Base-by-base conservation (phyloP, 2,329 filamentous ascomycete genomes). In the Graphium sp. region DNA sequence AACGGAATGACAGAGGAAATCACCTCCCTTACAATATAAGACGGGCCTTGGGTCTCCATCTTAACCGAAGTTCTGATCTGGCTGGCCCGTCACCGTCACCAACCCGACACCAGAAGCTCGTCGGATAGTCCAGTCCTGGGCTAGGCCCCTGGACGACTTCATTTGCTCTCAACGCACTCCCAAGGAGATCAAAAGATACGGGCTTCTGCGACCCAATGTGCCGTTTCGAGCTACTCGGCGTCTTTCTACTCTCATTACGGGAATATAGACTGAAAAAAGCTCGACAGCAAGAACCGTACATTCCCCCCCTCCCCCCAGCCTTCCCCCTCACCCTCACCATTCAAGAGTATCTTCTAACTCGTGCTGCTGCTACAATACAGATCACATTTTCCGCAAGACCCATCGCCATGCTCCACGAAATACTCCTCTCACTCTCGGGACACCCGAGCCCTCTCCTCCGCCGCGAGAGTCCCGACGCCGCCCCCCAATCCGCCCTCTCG, bases 381-480 rank as follows among this genome's bases (percentile, higher is more conserved):
- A n/a, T n/a, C 24, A n/a, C 14, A 4, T 17, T 7, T 10, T 18
- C 22, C 18, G 8, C 6, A 5, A 26, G 29, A 28, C 26, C 33
- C 17, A 35, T 35, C 18, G 17, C 14, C 9, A 98, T 98, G 89
- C 80, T 98, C 52, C 89, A 95, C 69, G 89, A 98, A 64, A 83
- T 98, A 58, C 74, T 95, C 53, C 76, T 98, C 53, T 87, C 85
- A 51, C 74, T 95, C 53, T 91, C 85, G 44, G 87, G 89, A 40
- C 82, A 95, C 56, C 78, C 81, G 38, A 94, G 87, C 38, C 78
- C 84, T 40, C 70, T 95, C 47, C 79, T 94, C 57, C 66, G 68
- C 49, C 47, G 56, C 41, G 48, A 58, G 37, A 41, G 42, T 22
- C 13, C 23, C n/a, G 58, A 56, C 38, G 48, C 56, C 45, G 52